Evolutionary conservation across 2,329 filamentous ascomycete species (phyloP), one percentile per base, ranked within the genome.

Genomic region (Nigrospora oryzae): DNA sequence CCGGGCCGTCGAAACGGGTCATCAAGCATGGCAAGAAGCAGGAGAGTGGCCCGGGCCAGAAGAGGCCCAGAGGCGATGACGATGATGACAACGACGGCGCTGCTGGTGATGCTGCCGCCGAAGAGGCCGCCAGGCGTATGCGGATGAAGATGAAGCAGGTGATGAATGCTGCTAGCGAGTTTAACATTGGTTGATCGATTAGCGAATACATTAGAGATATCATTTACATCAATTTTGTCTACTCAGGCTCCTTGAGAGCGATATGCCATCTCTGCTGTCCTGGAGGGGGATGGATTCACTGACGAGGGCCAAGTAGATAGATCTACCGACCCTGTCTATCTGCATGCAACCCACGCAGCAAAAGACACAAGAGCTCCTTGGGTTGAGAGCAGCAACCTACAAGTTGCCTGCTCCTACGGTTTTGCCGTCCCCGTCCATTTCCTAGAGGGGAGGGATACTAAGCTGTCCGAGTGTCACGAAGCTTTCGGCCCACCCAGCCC

Each of bases 91-190:
- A 46, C 4, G 69, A 67, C 5, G 63, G 66, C 36, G 53, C 56
- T 40, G 60, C 58, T 34, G 56, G 58, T 17, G 65, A 63, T 38
- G 67, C 71, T 38, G 67, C 75, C 42, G 71, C 72, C 58, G 71
- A 79, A 61, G 74, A 78, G 59, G 75, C 71, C 13, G 81, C 79
- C 50, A 78, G 71, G 62, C 78, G 74, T 63, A 84, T 79, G 77
- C 68, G 80, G 66, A 76, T 76, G 67, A 82, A 78, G 65, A 78
- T 80, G 61, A 69, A 71, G 63, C 65, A 71, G 47, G 68, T 72
- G 54, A 75, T 75, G 65, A 67, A 71, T 53, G 71, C 70, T 48
- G 76, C 79, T 16, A 73, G 73, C 51, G 82, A 86, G 65, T 86
- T 86, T 57, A 86, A 86, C 59, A 75, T 86, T 59, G 81, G 81